These are phyloP conservation scores for Nannochloropsis oceanica DNA, from an alignment of 108 stramenopile genomes.

Conservation along the genomic window DNA sequence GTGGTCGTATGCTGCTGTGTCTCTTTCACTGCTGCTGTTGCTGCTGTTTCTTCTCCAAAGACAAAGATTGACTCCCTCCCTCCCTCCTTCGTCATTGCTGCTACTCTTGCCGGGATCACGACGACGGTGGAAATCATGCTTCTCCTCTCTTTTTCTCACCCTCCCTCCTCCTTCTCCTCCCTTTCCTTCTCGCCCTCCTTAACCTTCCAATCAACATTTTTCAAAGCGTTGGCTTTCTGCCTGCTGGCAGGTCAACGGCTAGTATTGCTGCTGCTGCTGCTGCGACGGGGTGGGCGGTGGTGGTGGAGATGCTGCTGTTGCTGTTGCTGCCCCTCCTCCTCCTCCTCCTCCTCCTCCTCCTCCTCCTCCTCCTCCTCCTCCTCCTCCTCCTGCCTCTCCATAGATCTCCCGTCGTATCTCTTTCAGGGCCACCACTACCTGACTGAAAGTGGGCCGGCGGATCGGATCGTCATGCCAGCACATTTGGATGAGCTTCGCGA, in stretches of 20 bases:
- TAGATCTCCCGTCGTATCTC: not conserved
- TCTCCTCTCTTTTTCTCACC: too few species aligned
- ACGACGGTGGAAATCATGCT: too few species aligned
- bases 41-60: too few species aligned
- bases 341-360: not conserved
- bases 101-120: too few species aligned
- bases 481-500: slow-evolving; percentile 1
- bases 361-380: not conserved
- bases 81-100: too few species aligned
- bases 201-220: not conserved
- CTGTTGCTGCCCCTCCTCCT: not conserved
- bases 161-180: not conserved
- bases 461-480: slow-evolving; percentile 26
- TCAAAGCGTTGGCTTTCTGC: not conserved
- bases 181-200: not conserved
- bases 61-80: too few species aligned
- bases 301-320: not conserved
- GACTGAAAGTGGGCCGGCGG: slow-evolving; percentile 16
- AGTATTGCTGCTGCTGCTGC: not conserved
- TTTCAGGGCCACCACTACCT: not conserved
- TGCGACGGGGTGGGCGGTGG: not conserved
- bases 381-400: not conserved
- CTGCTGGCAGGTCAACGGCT: too few species aligned
- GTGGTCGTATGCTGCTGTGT: too few species aligned
- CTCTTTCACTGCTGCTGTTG: too few species aligned